Base-by-base conservation (phyloP, 176 grass and related monocot species). In the Dactylis glomerata region DNA sequence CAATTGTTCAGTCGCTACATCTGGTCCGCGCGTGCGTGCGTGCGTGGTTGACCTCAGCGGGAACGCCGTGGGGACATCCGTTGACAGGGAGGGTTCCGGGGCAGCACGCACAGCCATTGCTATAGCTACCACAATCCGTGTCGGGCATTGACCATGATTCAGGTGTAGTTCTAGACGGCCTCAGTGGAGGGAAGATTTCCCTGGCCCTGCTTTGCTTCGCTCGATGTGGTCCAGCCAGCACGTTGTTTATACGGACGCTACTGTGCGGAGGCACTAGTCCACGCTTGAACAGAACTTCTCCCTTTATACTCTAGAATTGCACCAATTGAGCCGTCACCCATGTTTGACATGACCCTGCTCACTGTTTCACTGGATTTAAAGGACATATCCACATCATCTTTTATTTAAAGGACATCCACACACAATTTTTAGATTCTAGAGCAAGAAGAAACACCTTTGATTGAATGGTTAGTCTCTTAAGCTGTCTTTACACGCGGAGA, bases 41-140 rank as follows among this genome's bases (percentile, higher is more conserved):
- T 47, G 30, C 19, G 4, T 0, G 38, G 44, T 20, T 45, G 61
- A 22, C 72, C 16, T 11, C 7, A 13, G n/a, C 22, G 22, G 20
- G 42, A 22, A 27, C 62, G 76, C 30, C 70, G 59, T 82, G 79
- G 75, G 69, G 71, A 42, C 30, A 41, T 0, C n/a, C 4, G 5
- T 23, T 23, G 59, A 80, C 20, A 68, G 16, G 5, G 66, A 88
- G 87, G 34, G 81, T 26, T 79, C 76, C 42, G 5, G 54, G 81
- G 30, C 24, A 42, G 34, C 85, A 82, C 76, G 71, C 71, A 87
- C 65, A 24, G 57, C 3, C 4, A 12, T 12, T 1, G 46, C 33
- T 8, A 15, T 1, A 69, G 19, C 66, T 19, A 6, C n/a, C 77
- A 19, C 80, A 67, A 47, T 50, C 37, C 3, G 11, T 50, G 69